A percentile compares a stretch with the other conserved stretches of the same genome.
phyloP scores from a whole-genome alignment of 352 stramenopile genomes.

The Phytophthora colocasiae region DNA sequence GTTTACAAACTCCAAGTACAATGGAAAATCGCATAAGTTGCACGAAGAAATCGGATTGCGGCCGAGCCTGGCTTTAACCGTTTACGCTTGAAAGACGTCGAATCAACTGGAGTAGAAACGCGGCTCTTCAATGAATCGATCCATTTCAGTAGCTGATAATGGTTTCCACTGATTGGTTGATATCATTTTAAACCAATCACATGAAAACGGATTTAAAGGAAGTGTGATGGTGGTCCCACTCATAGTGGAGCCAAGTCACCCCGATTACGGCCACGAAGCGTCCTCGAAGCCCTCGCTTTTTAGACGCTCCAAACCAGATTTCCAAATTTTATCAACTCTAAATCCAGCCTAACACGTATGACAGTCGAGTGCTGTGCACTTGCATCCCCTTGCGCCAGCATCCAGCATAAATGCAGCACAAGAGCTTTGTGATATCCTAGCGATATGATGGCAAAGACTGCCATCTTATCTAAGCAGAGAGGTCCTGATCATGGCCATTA shows the following conservation, averaged over 20 bases:
- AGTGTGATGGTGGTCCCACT: not conserved
- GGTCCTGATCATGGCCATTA: constrained; percentile 10
- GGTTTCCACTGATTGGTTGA: not conserved
- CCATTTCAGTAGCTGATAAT: constrained; percentile 21
- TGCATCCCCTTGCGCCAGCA: too few relatives aligned
- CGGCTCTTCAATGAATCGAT: constrained; percentile 4
- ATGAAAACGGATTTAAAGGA: not conserved
- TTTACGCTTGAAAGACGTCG: constrained; percentile 28
- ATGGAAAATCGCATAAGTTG: constrained; percentile 5
- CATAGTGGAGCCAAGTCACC: constrained; percentile 5
- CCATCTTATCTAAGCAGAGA: constrained; percentile 11
- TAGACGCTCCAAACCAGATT: constrained; percentile 20
- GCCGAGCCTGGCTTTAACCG: constrained; percentile 9
- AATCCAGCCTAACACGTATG: constrained; percentile 10
- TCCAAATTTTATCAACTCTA: constrained; percentile 15
- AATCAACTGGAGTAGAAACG: constrained; percentile 21
- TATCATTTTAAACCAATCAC: constrained; percentile 10
- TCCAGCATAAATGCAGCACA: too few relatives aligned
- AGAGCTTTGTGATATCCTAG: too few relatives aligned
- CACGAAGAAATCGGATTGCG: constrained; percentile 25
- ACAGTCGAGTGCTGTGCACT: constrained; percentile 2
- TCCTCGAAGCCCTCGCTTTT: constrained; percentile 7
- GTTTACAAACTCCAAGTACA: not conserved
- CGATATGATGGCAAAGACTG: not conserved
- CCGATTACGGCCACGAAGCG: constrained; percentile 21